Percentiles rank a stretch among this genome's conserved stretches.
These are phyloP conservation scores for Ilex paraguariensis DNA, from an alignment of 305 asterid genomes.

Conservation along the genomic window DNA sequence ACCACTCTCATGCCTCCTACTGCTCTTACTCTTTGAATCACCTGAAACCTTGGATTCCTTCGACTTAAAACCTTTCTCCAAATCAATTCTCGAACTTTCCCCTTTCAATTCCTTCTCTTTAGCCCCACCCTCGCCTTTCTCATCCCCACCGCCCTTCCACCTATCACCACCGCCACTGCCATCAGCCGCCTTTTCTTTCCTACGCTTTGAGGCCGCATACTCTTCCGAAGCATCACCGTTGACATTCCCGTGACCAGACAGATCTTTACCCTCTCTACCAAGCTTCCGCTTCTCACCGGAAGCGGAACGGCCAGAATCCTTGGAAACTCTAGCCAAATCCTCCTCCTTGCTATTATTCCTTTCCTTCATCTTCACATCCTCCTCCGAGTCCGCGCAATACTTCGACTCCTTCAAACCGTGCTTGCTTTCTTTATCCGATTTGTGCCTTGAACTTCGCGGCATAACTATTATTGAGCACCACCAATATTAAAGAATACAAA, in stretches of 20 bases:
- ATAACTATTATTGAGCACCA: slow-evolving; percentile 29
- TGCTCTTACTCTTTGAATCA: slow-evolving; percentile 60
- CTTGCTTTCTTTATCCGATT: slow-evolving; percentile 86
- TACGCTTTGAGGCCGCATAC: slow-evolving; percentile 61
- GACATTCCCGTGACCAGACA: slow-evolving; percentile 36
- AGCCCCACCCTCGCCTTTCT: slow-evolving; percentile 27
- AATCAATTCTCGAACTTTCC: slow-evolving; percentile 44
- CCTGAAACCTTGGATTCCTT: slow-evolving; percentile 41
- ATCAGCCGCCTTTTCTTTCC: slow-evolving; percentile 69
- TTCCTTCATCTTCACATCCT: slow-evolving; percentile 65
- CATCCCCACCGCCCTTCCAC: slow-evolving; percentile 27
- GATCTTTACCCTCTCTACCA: slow-evolving; percentile 39
- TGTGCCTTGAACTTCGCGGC: slow-evolving; percentile 92
- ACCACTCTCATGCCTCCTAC: slow-evolving; percentile 58
- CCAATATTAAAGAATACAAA: slow-evolving; percentile 5
- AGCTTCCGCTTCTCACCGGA: slow-evolving; percentile 88
- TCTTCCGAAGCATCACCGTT: slow-evolving; percentile 66
- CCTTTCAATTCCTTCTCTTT: slow-evolving; percentile 28
- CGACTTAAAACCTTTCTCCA: slow-evolving; percentile 31
- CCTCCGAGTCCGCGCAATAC: slow-evolving; percentile 90
- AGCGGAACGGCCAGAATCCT: slow-evolving; percentile 38
- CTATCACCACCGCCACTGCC: slow-evolving; percentile 24
- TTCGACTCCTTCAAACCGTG: slow-evolving; percentile 48
- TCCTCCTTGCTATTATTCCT: slow-evolving; percentile 49
- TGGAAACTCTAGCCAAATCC: slow-evolving; percentile 29